Evolutionary conservation across 2,329 filamentous ascomycete species (phyloP), one percentile per base, ranked within the genome.

Genomic region (Talaromyces sp.): DNA sequence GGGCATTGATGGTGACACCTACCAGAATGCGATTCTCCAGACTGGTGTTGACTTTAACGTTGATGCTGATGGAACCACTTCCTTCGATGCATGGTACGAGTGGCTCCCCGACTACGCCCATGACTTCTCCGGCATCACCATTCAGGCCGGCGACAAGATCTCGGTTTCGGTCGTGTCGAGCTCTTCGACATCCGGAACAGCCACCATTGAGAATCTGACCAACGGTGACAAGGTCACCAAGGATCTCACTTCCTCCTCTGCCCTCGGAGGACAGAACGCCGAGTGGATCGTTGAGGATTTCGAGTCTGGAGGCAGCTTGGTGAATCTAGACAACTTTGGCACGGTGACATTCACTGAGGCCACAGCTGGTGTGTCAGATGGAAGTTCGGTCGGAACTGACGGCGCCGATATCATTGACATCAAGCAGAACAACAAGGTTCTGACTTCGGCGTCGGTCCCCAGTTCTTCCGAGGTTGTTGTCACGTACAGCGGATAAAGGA

Each of bases 241-340:
- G 71, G 77, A 73, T 4, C 80, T 86, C 70, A 74, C 66, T 49
- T 58, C 56, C 3, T 52, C 55, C 9, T 35, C 69, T 17, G 71
- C 69, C 4, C 77, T 86, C 17, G 82, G 80, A 66, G 77, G 83
- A 66, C 79, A 80, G 66, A 85, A 85, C 63, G 84, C 83, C 13
- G 84, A 87, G 68, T 87, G 84, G 84, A 86, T 87, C 66, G 83
- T 86, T 14, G 84, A 86, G 74, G 82, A 83, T 61, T 83, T 80
- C 63, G 70, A 77, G 63, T 64, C 69, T 3, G 71, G 73, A 43
- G 62, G 64, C 51, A 63, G 67, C 2, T 73, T 80, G 56, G 78
- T 84, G 6, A 66, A 73, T 0, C 73, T 84, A 54, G 79, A 75
- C 32, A 69, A 82, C 66, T 84, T 83, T 61, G 77, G 77, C 17